These are phyloP conservation scores for Beauveria sp. DNA, from an alignment of 2,329 filamentous ascomycete genomes.

Conservation along the genomic window DNA sequence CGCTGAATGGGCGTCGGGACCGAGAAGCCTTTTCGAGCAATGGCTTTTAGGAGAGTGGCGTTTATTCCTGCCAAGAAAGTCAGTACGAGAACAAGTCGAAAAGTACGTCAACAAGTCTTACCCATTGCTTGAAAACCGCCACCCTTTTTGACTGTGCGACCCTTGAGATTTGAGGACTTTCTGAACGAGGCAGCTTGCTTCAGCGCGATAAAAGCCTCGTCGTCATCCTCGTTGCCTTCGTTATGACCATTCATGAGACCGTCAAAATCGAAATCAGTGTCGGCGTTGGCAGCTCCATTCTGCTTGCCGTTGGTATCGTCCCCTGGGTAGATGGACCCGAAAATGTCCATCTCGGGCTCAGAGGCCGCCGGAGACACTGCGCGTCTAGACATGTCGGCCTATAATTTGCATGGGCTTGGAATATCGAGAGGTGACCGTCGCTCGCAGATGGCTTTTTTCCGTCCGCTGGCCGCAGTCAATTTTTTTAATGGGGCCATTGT, in stretches of 20 bases:
- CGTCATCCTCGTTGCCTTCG: conserved; percentile 52
- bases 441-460: neutral
- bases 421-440: neutral
- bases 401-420: neutral
- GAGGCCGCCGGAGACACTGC: conserved; percentile 75
- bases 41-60: conserved; percentile 77
- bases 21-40: conserved; percentile 87
- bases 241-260: conserved; percentile 48
- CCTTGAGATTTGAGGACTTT: conserved; percentile 74
- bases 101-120: conserved; percentile 23
- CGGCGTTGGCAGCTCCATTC: conserved; percentile 23
- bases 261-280: conserved; percentile 47
- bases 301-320: conserved; percentile 42
- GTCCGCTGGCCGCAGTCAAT: conserved; percentile 11
- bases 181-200: conserved; percentile 82
- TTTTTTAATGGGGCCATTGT: conserved; percentile 23
- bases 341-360: conserved; percentile 88
- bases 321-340: conserved; percentile 64
- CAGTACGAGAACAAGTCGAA: neutral
- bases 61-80: conserved; percentile 53
- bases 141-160: conserved; percentile 83
- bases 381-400: conserved; percentile 57
- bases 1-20: conserved; percentile 96
- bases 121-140: conserved; percentile 96
- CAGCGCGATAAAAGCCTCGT: conserved; percentile 86